Evolutionary conservation across 148 eudicot genomes (phyloP).

Genomic region (Pharnaceum exiguum): DNA sequence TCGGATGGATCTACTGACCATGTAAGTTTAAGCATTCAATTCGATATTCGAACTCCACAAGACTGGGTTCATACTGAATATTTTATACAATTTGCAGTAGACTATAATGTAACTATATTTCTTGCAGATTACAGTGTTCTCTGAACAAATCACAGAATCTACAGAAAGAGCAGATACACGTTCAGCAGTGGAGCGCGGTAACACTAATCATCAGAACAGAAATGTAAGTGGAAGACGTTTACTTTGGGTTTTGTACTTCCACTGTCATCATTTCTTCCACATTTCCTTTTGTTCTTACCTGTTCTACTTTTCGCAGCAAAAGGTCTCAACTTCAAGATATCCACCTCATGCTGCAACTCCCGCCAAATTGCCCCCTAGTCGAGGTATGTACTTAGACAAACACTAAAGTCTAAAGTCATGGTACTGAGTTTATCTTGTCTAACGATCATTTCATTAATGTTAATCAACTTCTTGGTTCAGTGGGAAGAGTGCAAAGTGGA

Average conservation of each 20-base stretch:
- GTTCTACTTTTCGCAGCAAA: background rate
- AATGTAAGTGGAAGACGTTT: conserved; percentile 10
- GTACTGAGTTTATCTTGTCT: background rate
- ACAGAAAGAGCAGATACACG: conserved; percentile 10
- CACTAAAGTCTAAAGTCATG: no score
- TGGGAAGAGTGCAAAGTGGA: background rate
- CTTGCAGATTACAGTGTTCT: conserved; percentile 23
- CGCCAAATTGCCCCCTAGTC: background rate
- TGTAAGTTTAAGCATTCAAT: conserved; percentile 27
- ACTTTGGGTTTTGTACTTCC: background rate
- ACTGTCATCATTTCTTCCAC: no score
- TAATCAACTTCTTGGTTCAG: background rate
- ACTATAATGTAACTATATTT: background rate
- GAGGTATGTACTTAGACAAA: no score
- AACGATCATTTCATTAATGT: background rate
- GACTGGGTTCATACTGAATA: no score
- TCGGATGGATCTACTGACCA: conserved; percentile 70
- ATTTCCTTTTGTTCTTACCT: no score
- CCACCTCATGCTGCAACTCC: background rate
- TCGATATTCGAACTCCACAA: background rate
- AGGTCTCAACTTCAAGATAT: background rate
- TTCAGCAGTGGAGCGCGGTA: background rate
- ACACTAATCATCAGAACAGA: conserved; percentile 1
- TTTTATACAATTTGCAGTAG: no score
- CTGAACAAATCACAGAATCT: conserved; percentile 15